Base-by-base conservation (phyloP, 73 alveolate genomes). In the Stentor coeruleus region DNA sequence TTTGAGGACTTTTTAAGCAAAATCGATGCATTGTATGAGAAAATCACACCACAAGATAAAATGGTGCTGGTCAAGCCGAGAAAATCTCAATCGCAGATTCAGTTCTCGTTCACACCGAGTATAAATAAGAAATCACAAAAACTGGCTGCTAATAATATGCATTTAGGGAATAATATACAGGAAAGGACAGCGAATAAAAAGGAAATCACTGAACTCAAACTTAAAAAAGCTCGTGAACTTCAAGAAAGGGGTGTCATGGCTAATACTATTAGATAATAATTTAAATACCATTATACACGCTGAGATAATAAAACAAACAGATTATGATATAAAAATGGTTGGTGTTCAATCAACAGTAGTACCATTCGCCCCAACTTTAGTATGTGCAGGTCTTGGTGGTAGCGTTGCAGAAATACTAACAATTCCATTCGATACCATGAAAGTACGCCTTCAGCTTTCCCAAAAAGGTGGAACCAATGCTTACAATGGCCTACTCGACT, bases 331-430 rank as follows among this genome's bases (percentile, higher is more conserved):
- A 49, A 49, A 66, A 26, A 66, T 66, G 79, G 79, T 66, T 20
- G 79, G 79, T 20, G 37, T 20, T 66, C 37, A 20, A 1, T 31
- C n/a, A 75, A 75, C 59, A 36, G 39, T 1, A 30, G 11, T 75
- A 2, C 83, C 83, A 26, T 39, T 75, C 33, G 35, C 15, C 39
- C 58, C 59, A 14, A 37, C 59, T 6, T 14, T 75, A n/a, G 20
- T 75, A 26, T 37, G 77, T 26, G 83, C 83, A 20, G 83, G 83
- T 36, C n/a, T 75, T 1, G 59, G 74, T 37, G 83, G 83, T 35
- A 40, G 35, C 38, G 28, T 75, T 2, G 83, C 83, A n/a, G 83
- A 75, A 39, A n/a, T 75, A 20, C 28, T 75, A 6, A 75, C 83
- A 1, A 30, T 75, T 1, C 83, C 83, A 20, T 75, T 75, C 38